Conservation (phyloP, 2,329 filamentous ascomycete species). For the Aspergillus quadricinctus region DNA sequence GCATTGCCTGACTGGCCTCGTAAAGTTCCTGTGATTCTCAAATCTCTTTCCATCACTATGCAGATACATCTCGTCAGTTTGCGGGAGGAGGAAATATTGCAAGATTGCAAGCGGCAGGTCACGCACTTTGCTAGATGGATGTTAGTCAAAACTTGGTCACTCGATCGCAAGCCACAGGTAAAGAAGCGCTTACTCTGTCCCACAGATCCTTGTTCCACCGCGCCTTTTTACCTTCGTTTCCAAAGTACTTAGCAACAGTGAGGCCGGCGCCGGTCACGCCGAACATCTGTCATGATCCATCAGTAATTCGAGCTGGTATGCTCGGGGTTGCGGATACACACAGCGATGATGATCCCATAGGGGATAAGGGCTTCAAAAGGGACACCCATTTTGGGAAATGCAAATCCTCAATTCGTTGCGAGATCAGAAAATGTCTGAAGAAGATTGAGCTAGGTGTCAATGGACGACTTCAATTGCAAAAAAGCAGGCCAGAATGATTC, state of each 20-base stretch:
- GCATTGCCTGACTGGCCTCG: constrained; percentile 59
- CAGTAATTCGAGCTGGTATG: constrained; percentile 8
- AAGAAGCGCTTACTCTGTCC: constrained; percentile 54
- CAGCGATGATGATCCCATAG: constrained; percentile 59
- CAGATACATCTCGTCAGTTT: constrained; percentile 19
- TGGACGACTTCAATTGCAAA: neutral
- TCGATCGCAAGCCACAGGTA: constrained; percentile 10
- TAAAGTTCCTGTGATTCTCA: constrained; percentile 57
- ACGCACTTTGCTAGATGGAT: constrained; percentile 50
- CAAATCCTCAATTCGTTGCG: constrained; percentile 3
- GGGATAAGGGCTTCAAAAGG: constrained; percentile 63
- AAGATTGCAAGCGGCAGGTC: constrained; percentile 13
- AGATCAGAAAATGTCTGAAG: neutral
- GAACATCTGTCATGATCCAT: constrained; percentile 51
- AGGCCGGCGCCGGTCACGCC: constrained; percentile 56
- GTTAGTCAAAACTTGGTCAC: constrained; percentile 36
- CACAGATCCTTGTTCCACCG: constrained; percentile 59
- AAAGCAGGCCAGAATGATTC: neutral
- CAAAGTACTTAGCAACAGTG: constrained; percentile 53
- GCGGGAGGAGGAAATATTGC: neutral
- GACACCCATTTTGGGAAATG: constrained; percentile 51
- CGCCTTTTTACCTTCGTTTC: constrained; percentile 60
- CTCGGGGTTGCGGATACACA: constrained; percentile 37
- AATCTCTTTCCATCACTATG: constrained; percentile 64
- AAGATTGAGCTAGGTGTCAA: neutral